These are phyloP conservation scores for Kurtzmaniella quercitrusa DNA, from an alignment of 1,139 yeast species.

Conservation along the genomic window DNA sequence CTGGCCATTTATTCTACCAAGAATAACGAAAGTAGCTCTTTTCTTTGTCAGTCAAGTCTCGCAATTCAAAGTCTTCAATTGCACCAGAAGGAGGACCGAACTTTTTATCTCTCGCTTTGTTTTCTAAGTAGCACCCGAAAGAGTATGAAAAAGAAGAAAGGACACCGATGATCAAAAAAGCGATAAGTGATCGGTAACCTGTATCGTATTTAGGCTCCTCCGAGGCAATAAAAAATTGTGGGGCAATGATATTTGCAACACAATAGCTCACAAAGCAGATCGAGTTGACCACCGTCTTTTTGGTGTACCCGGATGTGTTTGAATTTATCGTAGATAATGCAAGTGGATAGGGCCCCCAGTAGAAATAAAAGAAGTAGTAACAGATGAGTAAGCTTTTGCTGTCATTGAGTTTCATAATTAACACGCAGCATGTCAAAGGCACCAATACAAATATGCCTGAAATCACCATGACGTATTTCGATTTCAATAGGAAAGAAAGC, in stretches of 20 bases:
- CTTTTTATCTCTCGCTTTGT: slow-evolving; percentile 12
- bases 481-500: slow-evolving; percentile 10
- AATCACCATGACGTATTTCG: slow-evolving; percentile 26
- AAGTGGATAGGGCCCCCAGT: slow-evolving; percentile 29
- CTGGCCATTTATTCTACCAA: not conserved
- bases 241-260: slow-evolving; percentile 40
- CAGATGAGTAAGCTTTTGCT: slow-evolving; percentile 29
- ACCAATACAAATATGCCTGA: slow-evolving; percentile 12
- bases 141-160: slow-evolving; percentile 7
- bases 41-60: slow-evolving; percentile 15
- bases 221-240: slow-evolving; percentile 25
- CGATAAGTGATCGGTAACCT: slow-evolving; percentile 2
- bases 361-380: slow-evolving; percentile 12
- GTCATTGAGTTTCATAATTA: slow-evolving; percentile 31
- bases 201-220: slow-evolving; percentile 1
- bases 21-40: slow-evolving; percentile 15
- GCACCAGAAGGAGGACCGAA: slow-evolving; percentile 15
- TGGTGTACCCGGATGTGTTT: slow-evolving; percentile 32
- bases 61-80: slow-evolving; percentile 10
- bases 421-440: slow-evolving; percentile 9
- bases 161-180: not conserved
- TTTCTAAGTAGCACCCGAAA: slow-evolving; percentile 11
- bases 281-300: slow-evolving; percentile 23
- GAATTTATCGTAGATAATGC: slow-evolving; percentile 35
- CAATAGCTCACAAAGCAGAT: slow-evolving; percentile 33